Evolutionary conservation across 345 rosid genomes (phyloP), one percentile per base, ranked within the genome.

Genomic region (Linum lewisii): DNA sequence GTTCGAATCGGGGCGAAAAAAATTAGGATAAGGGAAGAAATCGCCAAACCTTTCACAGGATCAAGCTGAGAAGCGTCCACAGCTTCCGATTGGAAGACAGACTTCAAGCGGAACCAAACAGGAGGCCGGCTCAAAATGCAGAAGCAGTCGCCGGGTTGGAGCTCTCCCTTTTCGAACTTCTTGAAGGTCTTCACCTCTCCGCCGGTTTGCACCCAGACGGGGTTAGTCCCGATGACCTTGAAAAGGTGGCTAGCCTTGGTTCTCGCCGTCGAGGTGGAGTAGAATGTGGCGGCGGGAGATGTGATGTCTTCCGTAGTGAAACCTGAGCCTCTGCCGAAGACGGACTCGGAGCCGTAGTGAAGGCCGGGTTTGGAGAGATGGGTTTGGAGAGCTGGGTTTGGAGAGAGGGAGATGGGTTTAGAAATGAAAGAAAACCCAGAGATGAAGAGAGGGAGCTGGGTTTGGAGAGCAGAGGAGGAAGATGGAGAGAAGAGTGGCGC

Each of bases 211-310:
- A 81, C 70, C 91, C 97, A 90, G 11, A 85, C 55, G 9, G 90
- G 94, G 62, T 87, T 90, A 71, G 67, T 81, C 45, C 97, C 91
- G 21, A 79, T 58, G 44, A 87, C 94, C 62, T 77, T 70, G 62
- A 87, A 69, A 18, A 73, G 67, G 70, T 21, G 24, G 36, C 54
- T 61, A 60, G 49, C 66, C 58, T n/a, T n/a, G n/a, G 29, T 26
- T 32, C 37, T 23, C 61, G 37, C 57, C 29, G 36, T 70, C 38
- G 13, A 72, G 56, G 61, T 63, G 63, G 64, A 87, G 63, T 1
- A 75, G 60, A 5, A 82, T 52, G 73, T 87, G 97, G 29, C 70
- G 75, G 72, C 89, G 91, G 29, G 95, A 87, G 3, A 85, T 22
- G 80, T 81, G 0, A 67, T 69, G 75, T 85, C 87, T 13, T 47